These are phyloP conservation scores for Laetiporus sulphureus DNA, from an alignment of 1,284 basidiomycete species.

Conservation along the genomic window DNA sequence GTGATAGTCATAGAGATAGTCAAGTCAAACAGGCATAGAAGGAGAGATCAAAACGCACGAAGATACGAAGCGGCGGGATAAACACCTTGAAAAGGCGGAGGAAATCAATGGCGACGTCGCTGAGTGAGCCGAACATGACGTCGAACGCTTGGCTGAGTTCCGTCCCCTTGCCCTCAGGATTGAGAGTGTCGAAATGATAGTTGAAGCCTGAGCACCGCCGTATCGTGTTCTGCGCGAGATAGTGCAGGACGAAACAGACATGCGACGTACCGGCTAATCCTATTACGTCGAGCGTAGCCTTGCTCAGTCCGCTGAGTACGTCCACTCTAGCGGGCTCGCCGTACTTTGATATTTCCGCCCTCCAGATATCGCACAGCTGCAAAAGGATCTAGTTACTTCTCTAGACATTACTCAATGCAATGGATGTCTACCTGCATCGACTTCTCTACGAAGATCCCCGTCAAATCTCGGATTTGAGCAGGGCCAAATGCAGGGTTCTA, in stretches of 20 bases:
- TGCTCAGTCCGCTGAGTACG: slow-evolving; percentile 34
- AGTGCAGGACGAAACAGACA: too few species aligned
- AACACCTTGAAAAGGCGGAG: background rate
- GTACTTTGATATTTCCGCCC: slow-evolving; percentile 6
- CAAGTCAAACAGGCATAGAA: too few species aligned
- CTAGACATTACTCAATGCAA: background rate
- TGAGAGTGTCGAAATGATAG: slow-evolving; percentile 41
- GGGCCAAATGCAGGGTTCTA: slow-evolving; percentile 57
- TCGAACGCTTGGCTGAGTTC: slow-evolving; percentile 36
- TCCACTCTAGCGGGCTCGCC: slow-evolving; percentile 31
- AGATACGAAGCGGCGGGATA: slow-evolving; percentile 10
- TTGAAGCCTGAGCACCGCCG: slow-evolving; percentile 47
- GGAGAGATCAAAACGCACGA: slow-evolving; percentile 13
- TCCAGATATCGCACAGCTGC: slow-evolving; percentile 27
- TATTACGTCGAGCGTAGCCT: slow-evolving; percentile 44
- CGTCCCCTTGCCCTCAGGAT: slow-evolving; percentile 23
- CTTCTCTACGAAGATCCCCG: slow-evolving; percentile 48
- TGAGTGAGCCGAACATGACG: slow-evolving; percentile 9
- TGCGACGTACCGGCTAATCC: slow-evolving; percentile 36
- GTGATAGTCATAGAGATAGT: too few species aligned
- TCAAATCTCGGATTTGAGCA: slow-evolving; percentile 47
- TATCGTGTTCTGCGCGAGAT: too few species aligned
- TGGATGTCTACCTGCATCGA: slow-evolving; percentile 32
- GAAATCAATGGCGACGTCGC: slow-evolving; percentile 1
- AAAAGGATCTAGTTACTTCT: too few species aligned